Evolutionary conservation across 108 stramenopile genomes (phyloP).

Genomic region (Licmophora abbreviata): DNA sequence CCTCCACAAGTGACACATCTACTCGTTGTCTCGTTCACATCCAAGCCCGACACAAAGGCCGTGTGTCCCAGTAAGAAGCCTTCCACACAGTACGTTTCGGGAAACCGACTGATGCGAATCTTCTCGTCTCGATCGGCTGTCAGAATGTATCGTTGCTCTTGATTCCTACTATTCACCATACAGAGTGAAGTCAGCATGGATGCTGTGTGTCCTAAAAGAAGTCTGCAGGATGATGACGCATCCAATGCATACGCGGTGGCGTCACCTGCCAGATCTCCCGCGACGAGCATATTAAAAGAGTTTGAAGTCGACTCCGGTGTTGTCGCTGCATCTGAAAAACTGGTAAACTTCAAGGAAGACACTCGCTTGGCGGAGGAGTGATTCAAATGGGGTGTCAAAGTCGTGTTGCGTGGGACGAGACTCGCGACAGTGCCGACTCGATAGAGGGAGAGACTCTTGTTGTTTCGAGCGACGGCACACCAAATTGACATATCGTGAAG

Average conservation of each 20-base stretch:
- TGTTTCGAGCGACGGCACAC: slow-evolving; percentile 53
- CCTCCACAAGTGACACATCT: neutral
- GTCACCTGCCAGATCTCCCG: slow-evolving; percentile 75
- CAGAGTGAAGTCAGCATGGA: slow-evolving; percentile 66
- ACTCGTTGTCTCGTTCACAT: slow-evolving; percentile 5
- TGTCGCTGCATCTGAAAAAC: slow-evolving; percentile 4
- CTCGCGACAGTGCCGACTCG: too few species aligned
- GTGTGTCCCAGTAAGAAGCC: slow-evolving; percentile 73
- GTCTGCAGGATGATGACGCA: slow-evolving; percentile 3
- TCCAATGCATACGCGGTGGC: slow-evolving; percentile 53
- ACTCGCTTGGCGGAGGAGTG: slow-evolving; percentile 51
- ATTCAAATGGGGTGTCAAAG: slow-evolving; percentile 3
- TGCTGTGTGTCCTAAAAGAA: slow-evolving; percentile 83
- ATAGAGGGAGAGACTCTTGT: slow-evolving; percentile 56
- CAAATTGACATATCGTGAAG: slow-evolving; percentile 13
- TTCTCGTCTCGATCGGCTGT: slow-evolving; percentile 86
- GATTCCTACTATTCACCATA: slow-evolving; percentile 4
- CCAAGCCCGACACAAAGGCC: slow-evolving; percentile 57
- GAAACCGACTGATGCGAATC: slow-evolving; percentile 67
- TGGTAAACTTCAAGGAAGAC: slow-evolving; percentile 34
- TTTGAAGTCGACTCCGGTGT: too few species aligned
- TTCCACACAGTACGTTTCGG: slow-evolving; percentile 45
- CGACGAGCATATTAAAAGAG: slow-evolving; percentile 33
- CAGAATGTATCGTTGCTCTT: slow-evolving; percentile 25
- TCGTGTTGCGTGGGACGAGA: too few species aligned